Percentiles rank a stretch among this genome's conserved stretches.
Conservation (phyloP, 306 rosid species). For the Sophora flavescens region DNA sequence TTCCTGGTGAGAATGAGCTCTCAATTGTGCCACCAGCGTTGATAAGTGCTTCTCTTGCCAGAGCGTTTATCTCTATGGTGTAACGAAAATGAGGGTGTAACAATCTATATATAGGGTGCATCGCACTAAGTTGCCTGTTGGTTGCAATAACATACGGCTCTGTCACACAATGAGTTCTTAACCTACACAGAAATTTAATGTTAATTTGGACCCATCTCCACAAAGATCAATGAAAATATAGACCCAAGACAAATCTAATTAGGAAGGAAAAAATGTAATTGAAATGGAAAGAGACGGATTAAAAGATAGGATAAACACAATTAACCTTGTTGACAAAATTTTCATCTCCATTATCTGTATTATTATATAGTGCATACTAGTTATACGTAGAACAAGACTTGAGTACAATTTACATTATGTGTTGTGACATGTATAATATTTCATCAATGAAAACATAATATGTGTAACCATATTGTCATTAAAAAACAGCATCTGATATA, state of each 20-base stretch:
- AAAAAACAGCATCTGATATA: too few relatives aligned
- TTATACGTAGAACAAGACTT: not conserved
- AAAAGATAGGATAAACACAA: not conserved
- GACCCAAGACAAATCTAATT: not conserved
- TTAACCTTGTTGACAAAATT: not conserved
- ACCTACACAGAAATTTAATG: slow-evolving; percentile 52
- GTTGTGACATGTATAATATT: too few relatives aligned
- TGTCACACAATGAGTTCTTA: slow-evolving; percentile 79
- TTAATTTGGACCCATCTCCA: not conserved
- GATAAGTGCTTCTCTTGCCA: slow-evolving; percentile 81
- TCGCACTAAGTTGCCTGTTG: slow-evolving; percentile 76
- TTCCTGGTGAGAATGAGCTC: slow-evolving; percentile 62
- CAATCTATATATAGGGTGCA: slow-evolving; percentile 81
- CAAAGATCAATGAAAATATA: slow-evolving; percentile 20
- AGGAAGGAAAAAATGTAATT: not conserved
- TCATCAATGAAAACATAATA: too few relatives aligned
- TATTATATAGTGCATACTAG: not conserved
- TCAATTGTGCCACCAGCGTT: slow-evolving; percentile 80
- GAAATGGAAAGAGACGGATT: not conserved
- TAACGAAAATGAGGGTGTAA: slow-evolving; percentile 88
- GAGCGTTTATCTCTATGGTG: slow-evolving; percentile 85
- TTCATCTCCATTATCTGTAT: not conserved
- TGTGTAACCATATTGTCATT: too few relatives aligned
- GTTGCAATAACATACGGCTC: slow-evolving; percentile 92
- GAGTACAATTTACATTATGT: too few relatives aligned